These are phyloP conservation scores for Triticum monococcum DNA, from an alignment of 176 grass and related monocot species.

Conservation along the genomic window DNA sequence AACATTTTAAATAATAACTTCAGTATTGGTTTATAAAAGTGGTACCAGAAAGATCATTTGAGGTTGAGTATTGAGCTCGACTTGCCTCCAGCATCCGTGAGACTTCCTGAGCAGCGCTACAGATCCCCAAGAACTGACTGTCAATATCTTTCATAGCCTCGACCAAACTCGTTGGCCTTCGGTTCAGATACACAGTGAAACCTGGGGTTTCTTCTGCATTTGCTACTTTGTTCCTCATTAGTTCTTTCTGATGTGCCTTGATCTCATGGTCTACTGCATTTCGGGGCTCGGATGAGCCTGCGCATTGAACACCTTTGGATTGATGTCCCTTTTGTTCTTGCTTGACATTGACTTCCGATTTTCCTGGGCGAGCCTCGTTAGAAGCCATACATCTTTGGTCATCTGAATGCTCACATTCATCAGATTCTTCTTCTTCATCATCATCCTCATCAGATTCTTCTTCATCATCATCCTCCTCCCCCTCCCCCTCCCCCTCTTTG, in stretches of 20 bases:
- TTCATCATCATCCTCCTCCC: slow-evolving; percentile 26
- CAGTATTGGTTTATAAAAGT: slow-evolving; percentile 41
- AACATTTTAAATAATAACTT: slow-evolving; percentile 30
- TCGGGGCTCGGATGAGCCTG: slow-evolving; percentile 41
- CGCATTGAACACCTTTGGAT: slow-evolving; percentile 56
- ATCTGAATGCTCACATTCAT: slow-evolving; percentile 42
- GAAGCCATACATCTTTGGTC: slow-evolving; percentile 34
- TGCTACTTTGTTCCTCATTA: slow-evolving; percentile 60
- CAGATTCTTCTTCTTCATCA: slow-evolving; percentile 1
- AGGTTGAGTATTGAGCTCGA: slow-evolving; percentile 72
- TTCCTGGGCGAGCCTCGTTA: slow-evolving; percentile 29
- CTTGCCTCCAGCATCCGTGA: slow-evolving; percentile 88
- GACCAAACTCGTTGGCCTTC: slow-evolving; percentile 59
- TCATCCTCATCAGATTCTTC: slow-evolving; percentile 25
- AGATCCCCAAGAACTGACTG: slow-evolving; percentile 77
- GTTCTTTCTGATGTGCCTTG: slow-evolving; percentile 67
- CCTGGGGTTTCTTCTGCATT: slow-evolving; percentile 77
- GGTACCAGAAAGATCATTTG: slow-evolving; percentile 85
- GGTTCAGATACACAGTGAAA: slow-evolving; percentile 91
- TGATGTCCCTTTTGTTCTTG: slow-evolving; percentile 56
- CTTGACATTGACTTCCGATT: slow-evolving; percentile 39
- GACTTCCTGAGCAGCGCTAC: slow-evolving; percentile 74
- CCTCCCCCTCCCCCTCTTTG: slow-evolving; percentile 35
- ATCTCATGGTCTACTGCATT: slow-evolving; percentile 53
- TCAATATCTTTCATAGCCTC: slow-evolving; percentile 91